Evolutionary conservation across 2,329 filamentous ascomycete species (phyloP).

Genomic region (Leptographium galeiforme): DNA sequence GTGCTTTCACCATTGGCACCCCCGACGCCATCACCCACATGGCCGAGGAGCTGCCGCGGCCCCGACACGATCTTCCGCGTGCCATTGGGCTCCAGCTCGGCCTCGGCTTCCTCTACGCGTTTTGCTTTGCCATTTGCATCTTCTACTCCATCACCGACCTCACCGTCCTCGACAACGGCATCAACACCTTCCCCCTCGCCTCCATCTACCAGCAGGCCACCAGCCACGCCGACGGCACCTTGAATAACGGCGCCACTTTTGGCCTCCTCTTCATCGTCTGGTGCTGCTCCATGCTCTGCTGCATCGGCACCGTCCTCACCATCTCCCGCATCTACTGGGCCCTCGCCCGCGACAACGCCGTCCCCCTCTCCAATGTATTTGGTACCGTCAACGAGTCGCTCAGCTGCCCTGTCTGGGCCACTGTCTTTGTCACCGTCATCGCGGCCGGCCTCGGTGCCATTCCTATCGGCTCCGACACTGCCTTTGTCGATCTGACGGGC

Average conservation of each 20-base stretch:
- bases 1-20: conserved; percentile 50
- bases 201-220: conserved; percentile 49
- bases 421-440: conserved; percentile 37
- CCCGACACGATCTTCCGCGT: conserved; percentile 33
- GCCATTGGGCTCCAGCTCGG: conserved; percentile 35
- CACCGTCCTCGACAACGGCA: conserved; percentile 32
- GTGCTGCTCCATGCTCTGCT: conserved; percentile 34
- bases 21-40: conserved; percentile 50
- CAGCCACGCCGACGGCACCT: conserved; percentile 24
- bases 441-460: conserved; percentile 42
- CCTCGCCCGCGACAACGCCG: conserved; percentile 45
- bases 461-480: conserved; percentile 38
- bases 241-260: conserved; percentile 28
- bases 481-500: conserved; percentile 43
- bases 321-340: conserved; percentile 28
- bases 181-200: conserved; percentile 46
- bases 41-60: conserved; percentile 43
- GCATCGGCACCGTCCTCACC: conserved; percentile 38
- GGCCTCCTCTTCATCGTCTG: conserved; percentile 22
- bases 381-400: conserved; percentile 37
- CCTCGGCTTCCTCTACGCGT: conserved; percentile 33
- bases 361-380: conserved; percentile 40
- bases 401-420: conserved; percentile 46
- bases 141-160: conserved; percentile 45
- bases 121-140: conserved; percentile 34